Conservation (phyloP, 176 grass and related monocot species). For the Ananas comosus region DNA sequence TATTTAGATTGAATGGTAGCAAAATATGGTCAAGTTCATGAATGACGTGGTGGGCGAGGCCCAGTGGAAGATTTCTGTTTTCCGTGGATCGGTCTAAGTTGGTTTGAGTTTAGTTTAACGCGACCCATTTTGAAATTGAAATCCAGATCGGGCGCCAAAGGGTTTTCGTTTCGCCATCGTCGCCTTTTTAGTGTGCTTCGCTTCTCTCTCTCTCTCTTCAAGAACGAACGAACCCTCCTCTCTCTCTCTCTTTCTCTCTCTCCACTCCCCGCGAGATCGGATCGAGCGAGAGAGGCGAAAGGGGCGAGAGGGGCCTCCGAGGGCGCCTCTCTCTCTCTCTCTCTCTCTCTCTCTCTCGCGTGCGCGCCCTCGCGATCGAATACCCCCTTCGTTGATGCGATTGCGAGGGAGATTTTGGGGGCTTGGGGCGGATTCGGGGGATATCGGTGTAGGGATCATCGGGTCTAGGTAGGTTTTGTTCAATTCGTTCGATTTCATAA, state of each 20-base stretch:
- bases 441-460: background rate
- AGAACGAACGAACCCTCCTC: no score
- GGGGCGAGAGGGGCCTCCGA: background rate
- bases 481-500: background rate
- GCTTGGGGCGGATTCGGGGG: background rate
- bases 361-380: background rate
- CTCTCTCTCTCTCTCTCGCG: background rate
- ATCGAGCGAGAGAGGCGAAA: background rate
- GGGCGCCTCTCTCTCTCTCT: background rate
- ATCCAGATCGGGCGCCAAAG: conserved; percentile 1
- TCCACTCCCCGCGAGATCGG: no score
- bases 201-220: background rate
- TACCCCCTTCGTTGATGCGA: background rate
- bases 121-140: conserved; percentile 4
- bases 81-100: no score
- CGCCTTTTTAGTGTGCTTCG: background rate
- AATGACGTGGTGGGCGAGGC: background rate
- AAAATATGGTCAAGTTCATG: background rate
- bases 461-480: background rate
- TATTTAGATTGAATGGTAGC: no score
- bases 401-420: background rate
- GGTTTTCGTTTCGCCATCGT: background rate
- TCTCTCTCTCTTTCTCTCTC: no score
- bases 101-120: background rate
- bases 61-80: no score